Percentiles rank a stretch among this genome's conserved stretches.
phyloP scores from a whole-genome alignment of 164 flowering plant species.

The Cinnamomum chago region DNA sequence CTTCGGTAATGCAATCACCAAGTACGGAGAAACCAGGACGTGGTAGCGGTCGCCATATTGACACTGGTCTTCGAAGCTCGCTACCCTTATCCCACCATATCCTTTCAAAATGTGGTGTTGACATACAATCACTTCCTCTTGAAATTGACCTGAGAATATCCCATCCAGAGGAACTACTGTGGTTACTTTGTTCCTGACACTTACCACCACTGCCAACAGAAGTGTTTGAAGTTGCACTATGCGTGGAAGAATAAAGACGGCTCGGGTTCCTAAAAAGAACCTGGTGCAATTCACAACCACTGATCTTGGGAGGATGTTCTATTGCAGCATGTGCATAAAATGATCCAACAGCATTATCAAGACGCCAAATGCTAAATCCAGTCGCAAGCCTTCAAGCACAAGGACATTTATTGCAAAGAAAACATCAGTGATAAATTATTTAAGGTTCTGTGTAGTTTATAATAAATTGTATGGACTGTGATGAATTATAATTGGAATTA shows the following conservation, averaged over 20 bases:
- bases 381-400: slow-evolving; percentile 21
- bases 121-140: slow-evolving; percentile 53
- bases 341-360: slow-evolving; percentile 79
- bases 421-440: no score
- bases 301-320: slow-evolving; percentile 44
- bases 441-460: no score
- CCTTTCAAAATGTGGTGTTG: slow-evolving; percentile 93
- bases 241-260: slow-evolving; percentile 28
- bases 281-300: slow-evolving; percentile 56
- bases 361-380: slow-evolving; percentile 96
- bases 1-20: slow-evolving; percentile 96
- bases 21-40: slow-evolving; percentile 76
- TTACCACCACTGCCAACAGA: slow-evolving; percentile 23
- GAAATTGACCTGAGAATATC: slow-evolving; percentile 78
- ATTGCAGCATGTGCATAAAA: slow-evolving; percentile 71
- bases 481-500: no score
- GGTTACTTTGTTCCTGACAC: slow-evolving; percentile 31
- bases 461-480: no score
- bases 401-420: neutral
- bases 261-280: slow-evolving; percentile 55
- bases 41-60: slow-evolving; percentile 90
- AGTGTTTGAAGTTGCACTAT: slow-evolving; percentile 21
- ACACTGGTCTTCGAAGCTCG: slow-evolving; percentile 78
- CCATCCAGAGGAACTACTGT: slow-evolving; percentile 67
- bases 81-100: slow-evolving; percentile 98